phyloP scores from a whole-genome alignment of 192 early-diverging fungal genomes.

The Oehlia diaphana region DNA sequence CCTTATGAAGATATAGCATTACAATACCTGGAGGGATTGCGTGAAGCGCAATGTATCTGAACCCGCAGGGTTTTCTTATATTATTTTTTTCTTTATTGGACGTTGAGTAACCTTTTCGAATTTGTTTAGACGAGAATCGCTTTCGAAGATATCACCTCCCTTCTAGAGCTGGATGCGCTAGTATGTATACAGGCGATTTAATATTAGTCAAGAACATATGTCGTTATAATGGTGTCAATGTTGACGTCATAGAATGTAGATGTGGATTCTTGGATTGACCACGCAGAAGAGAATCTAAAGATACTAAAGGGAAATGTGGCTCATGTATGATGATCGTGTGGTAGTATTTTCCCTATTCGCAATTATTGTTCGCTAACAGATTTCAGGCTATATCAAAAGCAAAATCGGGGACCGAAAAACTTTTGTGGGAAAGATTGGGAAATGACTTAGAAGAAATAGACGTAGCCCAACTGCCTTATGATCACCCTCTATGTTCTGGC shows the following conservation, averaged over 20 bases:
- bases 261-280: background rate
- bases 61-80: background rate
- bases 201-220: background rate
- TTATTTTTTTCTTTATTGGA: background rate
- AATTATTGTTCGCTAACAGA: background rate
- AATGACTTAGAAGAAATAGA: conserved; percentile 17
- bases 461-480: background rate
- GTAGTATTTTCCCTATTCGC: no score
- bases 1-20: background rate
- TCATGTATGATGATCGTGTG: background rate
- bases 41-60: no score
- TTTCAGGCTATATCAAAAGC: background rate
- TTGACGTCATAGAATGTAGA: background rate
- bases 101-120: background rate
- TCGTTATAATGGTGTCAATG: no score
- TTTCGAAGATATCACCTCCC: background rate
- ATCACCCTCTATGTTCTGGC: conserved; percentile 17
- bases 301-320: background rate
- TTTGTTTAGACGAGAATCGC: background rate
- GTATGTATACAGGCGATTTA: background rate
- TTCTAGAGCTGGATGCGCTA: background rate
- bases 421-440: background rate
- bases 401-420: background rate
- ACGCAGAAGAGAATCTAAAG: background rate
- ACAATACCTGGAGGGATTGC: background rate